Evolutionary conservation across 2,329 filamentous ascomycete species (phyloP).

Genomic region (Alternaria conjuncta): DNA sequence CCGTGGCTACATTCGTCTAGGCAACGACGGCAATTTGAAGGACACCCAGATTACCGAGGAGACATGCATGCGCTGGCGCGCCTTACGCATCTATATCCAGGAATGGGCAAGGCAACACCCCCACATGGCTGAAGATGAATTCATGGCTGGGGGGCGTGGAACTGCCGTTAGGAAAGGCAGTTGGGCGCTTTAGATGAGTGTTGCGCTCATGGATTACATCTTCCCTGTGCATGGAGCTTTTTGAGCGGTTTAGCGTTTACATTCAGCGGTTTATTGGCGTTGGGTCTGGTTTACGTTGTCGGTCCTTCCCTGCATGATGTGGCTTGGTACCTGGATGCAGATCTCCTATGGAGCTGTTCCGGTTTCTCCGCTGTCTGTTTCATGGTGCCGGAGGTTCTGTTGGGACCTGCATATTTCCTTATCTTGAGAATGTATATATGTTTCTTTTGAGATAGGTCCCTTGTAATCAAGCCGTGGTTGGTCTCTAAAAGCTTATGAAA

Average conservation of each 20-base stretch:
- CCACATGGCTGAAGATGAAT: slow-evolving; percentile 57
- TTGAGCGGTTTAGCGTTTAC: slow-evolving; percentile 27
- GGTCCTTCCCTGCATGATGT: neutral
- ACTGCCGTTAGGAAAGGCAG: slow-evolving; percentile 56
- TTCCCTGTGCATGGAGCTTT: slow-evolving; percentile 5
- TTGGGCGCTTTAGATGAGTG: slow-evolving; percentile 49
- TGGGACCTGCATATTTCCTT: slow-evolving; percentile 2
- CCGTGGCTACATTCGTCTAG: slow-evolving; percentile 74
- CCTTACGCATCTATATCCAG: slow-evolving; percentile 79
- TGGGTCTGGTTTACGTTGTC: neutral
- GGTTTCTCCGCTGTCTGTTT: neutral
- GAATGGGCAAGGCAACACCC: slow-evolving; percentile 93
- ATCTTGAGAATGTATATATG: neutral
- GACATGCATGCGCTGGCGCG: slow-evolving; percentile 79
- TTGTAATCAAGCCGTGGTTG: neutral
- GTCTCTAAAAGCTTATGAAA: neutral
- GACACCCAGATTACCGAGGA: slow-evolving; percentile 58
- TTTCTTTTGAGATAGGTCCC: neutral
- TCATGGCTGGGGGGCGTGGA: slow-evolving; percentile 44
- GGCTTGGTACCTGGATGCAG: neutral
- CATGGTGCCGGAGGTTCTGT: neutral
- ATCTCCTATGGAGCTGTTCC: slow-evolving; percentile 5
- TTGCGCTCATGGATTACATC: slow-evolving; percentile 1
- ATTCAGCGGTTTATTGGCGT: slow-evolving; percentile 5
- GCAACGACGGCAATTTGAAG: slow-evolving; percentile 54